Evolutionary conservation across 2,329 filamentous ascomycete genomes (phyloP), one percentile per base, ranked within the genome.

Genomic region (Uncinocarpus reesii): DNA sequence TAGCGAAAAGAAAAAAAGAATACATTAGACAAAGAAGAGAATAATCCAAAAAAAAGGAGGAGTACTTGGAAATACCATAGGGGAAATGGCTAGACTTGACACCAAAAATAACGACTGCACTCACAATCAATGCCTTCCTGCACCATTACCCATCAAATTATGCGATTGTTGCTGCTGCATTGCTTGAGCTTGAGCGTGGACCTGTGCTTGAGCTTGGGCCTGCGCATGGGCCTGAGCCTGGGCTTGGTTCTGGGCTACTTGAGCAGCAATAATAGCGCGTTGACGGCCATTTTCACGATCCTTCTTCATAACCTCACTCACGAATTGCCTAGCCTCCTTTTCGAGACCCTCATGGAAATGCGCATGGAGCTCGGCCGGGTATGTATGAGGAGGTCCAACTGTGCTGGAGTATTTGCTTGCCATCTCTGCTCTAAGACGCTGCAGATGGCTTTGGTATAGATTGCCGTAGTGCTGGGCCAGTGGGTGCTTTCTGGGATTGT

Each of bases 81-180:
- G n/a, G n/a, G n/a, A n/a, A n/a, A n/a, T n/a, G n/a, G n/a, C n/a
- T n/a, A n/a, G n/a, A n/a, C n/a, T n/a, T n/a, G n/a, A n/a, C n/a
- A n/a, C n/a, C n/a, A n/a, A n/a, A n/a, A n/a, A n/a, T n/a, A n/a
- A n/a, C n/a, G n/a, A n/a, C n/a, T n/a, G n/a, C n/a, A n/a, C n/a
- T n/a, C n/a, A n/a, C n/a, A n/a, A n/a, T n/a, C n/a, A n/a, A n/a
- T n/a, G n/a, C n/a, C n/a, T n/a, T n/a, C 62, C 64, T 59, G 65
- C 64, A 21, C 62, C 64, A 49, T 65, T 66, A 31, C 65, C 62
- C 65, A 68, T 68, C 62, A 68, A 67, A 37, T 62, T 65, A 50
- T 66, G 63, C 23, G 65, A 62, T 51, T 65, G 63, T 50, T 65
- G 65, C 43, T 67, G 65, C 42, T 55, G 52, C 16, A 67, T 60